A percentile compares a stretch with the other conserved stretches of the same genome.
Conservation (phyloP, 1,284 basidiomycete species). For the Trametes pubescens region DNA sequence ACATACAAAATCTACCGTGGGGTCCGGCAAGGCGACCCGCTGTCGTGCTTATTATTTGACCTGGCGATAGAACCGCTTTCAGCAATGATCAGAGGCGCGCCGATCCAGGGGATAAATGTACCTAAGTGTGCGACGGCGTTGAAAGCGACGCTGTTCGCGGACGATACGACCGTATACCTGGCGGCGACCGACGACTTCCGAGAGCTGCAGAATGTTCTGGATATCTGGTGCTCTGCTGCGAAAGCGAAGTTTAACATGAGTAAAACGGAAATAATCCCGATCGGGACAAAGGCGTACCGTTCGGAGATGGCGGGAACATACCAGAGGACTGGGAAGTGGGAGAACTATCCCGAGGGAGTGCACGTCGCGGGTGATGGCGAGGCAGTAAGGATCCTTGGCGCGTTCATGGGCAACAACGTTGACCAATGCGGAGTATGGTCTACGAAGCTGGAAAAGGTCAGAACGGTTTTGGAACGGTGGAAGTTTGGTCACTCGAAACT, state of each 20-base stretch:
- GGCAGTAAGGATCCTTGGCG: slow-evolving; percentile 38
- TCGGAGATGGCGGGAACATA: slow-evolving; percentile 6
- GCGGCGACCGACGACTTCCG: slow-evolving; percentile 30
- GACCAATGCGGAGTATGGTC: slow-evolving; percentile 33
- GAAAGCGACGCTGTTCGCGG: slow-evolving; percentile 42
- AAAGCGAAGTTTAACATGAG: slow-evolving; percentile 44
- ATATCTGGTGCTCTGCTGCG: slow-evolving; percentile 43
- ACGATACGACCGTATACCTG: slow-evolving; percentile 43
- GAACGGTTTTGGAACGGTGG: slow-evolving; percentile 30
- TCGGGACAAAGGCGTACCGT: slow-evolving; percentile 36
- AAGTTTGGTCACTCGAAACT: slow-evolving; percentile 26
- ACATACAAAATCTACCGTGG: slow-evolving; percentile 36
- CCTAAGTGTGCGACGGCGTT: slow-evolving; percentile 30
- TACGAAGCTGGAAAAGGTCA: slow-evolving; percentile 31
- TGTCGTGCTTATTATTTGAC: slow-evolving; percentile 43
- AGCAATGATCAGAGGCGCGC: slow-evolving; percentile 37
- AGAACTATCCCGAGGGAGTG: slow-evolving; percentile 10
- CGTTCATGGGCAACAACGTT: slow-evolving; percentile 39
- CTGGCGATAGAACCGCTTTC: slow-evolving; percentile 44
- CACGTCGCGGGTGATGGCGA: slow-evolving; percentile 38
- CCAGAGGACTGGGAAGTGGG: neutral
- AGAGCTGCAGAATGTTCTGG: slow-evolving; percentile 31
- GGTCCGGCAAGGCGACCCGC: slow-evolving; percentile 45
- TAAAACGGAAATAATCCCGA: slow-evolving; percentile 47
- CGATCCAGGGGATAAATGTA: slow-evolving; percentile 41